These are phyloP conservation scores for Suillus fuscotomentosus DNA, from an alignment of 768 basidiomycete species.

Conservation along the genomic window DNA sequence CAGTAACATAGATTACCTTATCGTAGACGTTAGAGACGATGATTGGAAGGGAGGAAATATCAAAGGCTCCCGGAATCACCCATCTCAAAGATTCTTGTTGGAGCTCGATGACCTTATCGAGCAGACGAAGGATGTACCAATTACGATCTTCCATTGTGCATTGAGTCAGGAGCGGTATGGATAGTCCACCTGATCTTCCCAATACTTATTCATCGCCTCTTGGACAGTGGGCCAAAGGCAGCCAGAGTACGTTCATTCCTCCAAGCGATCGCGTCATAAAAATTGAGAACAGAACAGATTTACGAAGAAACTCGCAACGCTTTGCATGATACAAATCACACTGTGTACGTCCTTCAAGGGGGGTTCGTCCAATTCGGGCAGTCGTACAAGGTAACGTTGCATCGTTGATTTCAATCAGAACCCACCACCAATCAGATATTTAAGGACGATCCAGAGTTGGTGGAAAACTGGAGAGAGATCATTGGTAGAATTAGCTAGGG, in stretches of 20 bases:
- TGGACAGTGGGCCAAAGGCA: constrained; percentile 69
- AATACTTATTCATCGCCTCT: neutral
- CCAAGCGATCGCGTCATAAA: neutral
- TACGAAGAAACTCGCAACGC: constrained; percentile 63
- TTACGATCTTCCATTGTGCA: constrained; percentile 76
- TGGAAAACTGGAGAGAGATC: constrained; percentile 75
- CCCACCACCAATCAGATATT: neutral
- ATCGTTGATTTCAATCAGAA: neutral
- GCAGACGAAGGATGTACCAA: constrained; percentile 57
- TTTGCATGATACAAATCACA: constrained; percentile 45
- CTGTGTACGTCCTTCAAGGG: constrained; percentile 64
- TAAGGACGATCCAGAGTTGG: constrained; percentile 64
- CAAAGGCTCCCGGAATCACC: constrained; percentile 57
- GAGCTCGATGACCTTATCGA: constrained; percentile 58
- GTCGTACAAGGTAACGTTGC: constrained; percentile 54
- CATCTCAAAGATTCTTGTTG: constrained; percentile 57
- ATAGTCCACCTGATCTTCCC: constrained; percentile 10
- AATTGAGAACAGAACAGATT: constrained; percentile 41
- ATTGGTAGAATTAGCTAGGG: constrained; percentile 46
- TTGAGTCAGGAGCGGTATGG: constrained; percentile 74
- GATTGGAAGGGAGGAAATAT: constrained; percentile 83
- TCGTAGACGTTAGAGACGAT: constrained; percentile 85
- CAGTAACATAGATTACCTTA: constrained; percentile 51
- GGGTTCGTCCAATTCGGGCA: constrained; percentile 74
- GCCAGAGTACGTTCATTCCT: constrained; percentile 51